phyloP scores from a whole-genome alignment of 2,329 filamentous ascomycete genomes.

The Fusarium verrucosum region DNA sequence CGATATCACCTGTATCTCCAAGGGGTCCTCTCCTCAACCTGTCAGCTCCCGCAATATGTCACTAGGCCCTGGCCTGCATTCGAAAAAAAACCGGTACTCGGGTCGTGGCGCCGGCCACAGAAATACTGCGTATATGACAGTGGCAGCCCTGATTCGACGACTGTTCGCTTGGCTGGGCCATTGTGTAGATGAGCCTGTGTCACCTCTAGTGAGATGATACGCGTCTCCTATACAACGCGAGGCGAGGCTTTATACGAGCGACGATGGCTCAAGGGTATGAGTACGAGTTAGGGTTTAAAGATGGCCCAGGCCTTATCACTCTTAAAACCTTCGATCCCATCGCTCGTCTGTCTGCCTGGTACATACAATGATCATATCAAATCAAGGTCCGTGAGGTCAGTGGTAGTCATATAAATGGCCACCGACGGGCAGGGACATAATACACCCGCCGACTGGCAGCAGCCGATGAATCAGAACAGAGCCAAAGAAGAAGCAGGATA shows the following conservation, averaged over 20 bases:
- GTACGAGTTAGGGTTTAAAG: neutral
- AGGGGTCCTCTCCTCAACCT: neutral
- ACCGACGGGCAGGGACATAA: slow-evolving; percentile 24
- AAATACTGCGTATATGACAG: slow-evolving; percentile 5
- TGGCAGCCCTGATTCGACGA: slow-evolving; percentile 28
- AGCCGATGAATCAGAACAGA: slow-evolving; percentile 4
- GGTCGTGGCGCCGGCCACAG: slow-evolving; percentile 18
- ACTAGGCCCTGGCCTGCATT: neutral
- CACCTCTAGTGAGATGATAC: slow-evolving; percentile 30
- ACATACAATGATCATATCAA: neutral
- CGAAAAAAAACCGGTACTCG: neutral
- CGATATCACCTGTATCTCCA: slow-evolving; percentile 12
- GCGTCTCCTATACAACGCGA: slow-evolving; percentile 22
- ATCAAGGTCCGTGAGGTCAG: neutral
- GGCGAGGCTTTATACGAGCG: slow-evolving; percentile 10
- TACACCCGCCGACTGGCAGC: slow-evolving; percentile 21
- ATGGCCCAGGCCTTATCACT: slow-evolving; percentile 1
- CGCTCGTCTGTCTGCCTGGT: neutral
- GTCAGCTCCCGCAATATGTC: slow-evolving; percentile 9
- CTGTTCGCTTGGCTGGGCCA: slow-evolving; percentile 22
- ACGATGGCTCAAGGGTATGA: neutral
- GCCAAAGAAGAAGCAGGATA: neutral
- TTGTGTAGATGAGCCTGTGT: slow-evolving; percentile 21
- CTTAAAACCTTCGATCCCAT: slow-evolving; percentile 2
- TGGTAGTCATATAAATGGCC: slow-evolving; percentile 6